phyloP scores from a whole-genome alignment of 176 grass and related monocot species.

The Avena sativa region DNA sequence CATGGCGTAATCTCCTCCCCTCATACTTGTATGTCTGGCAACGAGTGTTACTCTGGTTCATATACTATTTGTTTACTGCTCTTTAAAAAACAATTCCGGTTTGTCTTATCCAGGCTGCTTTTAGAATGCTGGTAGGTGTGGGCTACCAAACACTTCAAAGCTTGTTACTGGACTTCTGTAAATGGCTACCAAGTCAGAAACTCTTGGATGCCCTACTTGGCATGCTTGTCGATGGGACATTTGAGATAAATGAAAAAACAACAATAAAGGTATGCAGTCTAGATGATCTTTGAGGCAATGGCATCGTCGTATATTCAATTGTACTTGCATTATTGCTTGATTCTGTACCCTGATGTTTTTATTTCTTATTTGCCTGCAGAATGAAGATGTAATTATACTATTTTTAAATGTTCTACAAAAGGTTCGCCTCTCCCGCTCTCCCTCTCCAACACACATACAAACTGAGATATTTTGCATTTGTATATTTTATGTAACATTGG shows the following conservation, averaged over 20 bases:
- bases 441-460: too few species aligned
- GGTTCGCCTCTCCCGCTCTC: slow-evolving; percentile 40
- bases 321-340: slow-evolving; percentile 24
- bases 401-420: slow-evolving; percentile 89
- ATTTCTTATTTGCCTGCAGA: slow-evolving; percentile 60
- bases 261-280: slow-evolving; percentile 71
- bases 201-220: slow-evolving; percentile 83
- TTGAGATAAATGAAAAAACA: slow-evolving; percentile 80
- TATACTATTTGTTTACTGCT: slow-evolving; percentile 35
- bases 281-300: slow-evolving; percentile 37
- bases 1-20: background rate
- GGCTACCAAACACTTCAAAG: slow-evolving; percentile 97
- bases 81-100: slow-evolving; percentile 10
- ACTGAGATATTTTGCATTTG: slow-evolving; percentile 16
- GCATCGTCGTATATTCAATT: slow-evolving; percentile 34
- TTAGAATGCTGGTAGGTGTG: slow-evolving; percentile 82
- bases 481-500: slow-evolving; percentile 49
- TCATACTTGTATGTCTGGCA: slow-evolving; percentile 17
- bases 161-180: slow-evolving; percentile 94
- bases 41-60: slow-evolving; percentile 13
- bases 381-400: slow-evolving; percentile 96
- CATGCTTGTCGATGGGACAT: slow-evolving; percentile 96
- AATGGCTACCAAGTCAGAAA: slow-evolving; percentile 79
- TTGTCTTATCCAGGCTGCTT: slow-evolving; percentile 76
- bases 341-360: slow-evolving; percentile 47